Base-by-base conservation (phyloP, 148 eudicot genomes). In the Spergularia bocconei region DNA sequence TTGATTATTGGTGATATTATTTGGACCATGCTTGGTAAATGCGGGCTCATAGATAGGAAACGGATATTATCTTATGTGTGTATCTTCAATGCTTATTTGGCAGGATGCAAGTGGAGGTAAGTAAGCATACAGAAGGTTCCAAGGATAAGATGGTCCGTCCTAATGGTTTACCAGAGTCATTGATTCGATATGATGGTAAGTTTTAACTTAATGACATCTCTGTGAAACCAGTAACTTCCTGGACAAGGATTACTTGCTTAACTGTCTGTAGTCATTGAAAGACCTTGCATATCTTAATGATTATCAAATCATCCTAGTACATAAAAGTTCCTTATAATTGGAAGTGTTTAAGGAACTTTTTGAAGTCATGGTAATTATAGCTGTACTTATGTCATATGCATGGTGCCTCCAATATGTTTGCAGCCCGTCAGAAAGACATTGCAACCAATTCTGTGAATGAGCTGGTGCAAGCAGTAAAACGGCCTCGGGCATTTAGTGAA, bases 101-200 rank as follows among this genome's bases (percentile, higher is more conserved):
- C 89, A 96, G 99, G 79, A 96, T 96, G 99, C 98, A 82, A 85
- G 97, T 96, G 81, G 99, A 96, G 82, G 99, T 96, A 71, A 92
- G 97, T 90, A 96, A 91, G 84, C 99, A 96, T 81, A 96, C 99
- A 6, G 99, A 96, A 73, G 99, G 99, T 21, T 68, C 66, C 67
- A 96, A 89, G 82, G 99, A 91, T 52, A 92, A 92, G 79, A 76
- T 62, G 83, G 81, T 86, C 76, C 94, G 99, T 36, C 98, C 99
- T 54, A 96, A 96, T 68, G 99, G 99, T 21, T 82, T 96, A 13
- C 97, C 99, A 8, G 99, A 91, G 74, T 92, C 98, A 11, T 85
- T 96, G 75, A 96, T 96, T 67, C 84, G 93, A 79, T 96, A 96
- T 41, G 99, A 96, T 75, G 99, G 99, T 96, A 92, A 81, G 23